Evolutionary conservation across 2,329 filamentous ascomycete genomes (phyloP).

Genomic region (Bretziella fagacearum): DNA sequence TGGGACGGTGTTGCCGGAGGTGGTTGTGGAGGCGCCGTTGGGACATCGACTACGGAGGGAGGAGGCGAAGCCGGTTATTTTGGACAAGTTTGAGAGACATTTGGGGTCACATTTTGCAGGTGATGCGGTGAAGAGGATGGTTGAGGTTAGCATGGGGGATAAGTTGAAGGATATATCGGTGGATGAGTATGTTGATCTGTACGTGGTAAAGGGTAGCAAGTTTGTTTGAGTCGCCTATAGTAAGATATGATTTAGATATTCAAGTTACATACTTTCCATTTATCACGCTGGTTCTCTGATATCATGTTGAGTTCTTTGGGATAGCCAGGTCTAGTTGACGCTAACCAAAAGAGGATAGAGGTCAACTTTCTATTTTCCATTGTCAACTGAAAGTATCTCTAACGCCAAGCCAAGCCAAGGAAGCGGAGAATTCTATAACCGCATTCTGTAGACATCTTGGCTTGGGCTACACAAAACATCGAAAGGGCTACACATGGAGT

Average conservation of each 20-base stretch:
- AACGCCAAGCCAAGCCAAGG: no score
- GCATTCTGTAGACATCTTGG: no score
- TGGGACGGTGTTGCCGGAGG: conserved; percentile 77
- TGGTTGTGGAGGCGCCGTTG: conserved; percentile 83
- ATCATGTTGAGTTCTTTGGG: no score
- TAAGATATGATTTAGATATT: background rate
- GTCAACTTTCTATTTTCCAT: no score
- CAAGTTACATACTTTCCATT: no score
- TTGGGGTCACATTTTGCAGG: conserved; percentile 66
- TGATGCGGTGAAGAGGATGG: conserved; percentile 59
- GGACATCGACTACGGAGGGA: conserved; percentile 82
- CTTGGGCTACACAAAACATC: no score
- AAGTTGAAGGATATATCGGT: conserved; percentile 69
- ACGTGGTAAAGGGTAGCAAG: conserved; percentile 37
- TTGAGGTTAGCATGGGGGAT: conserved; percentile 60
- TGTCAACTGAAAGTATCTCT: no score
- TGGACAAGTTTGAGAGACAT: conserved; percentile 91
- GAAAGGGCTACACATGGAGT: no score
- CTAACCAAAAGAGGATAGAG: no score
- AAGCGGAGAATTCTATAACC: no score
- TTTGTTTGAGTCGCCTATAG: conserved; percentile 6
- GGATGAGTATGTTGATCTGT: conserved; percentile 88
- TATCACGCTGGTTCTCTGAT: no score
- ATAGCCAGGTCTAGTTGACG: no score
- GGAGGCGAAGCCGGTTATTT: conserved; percentile 93